These are phyloP conservation scores for Phytophthora kernoviae DNA, from an alignment of 352 stramenopile species.

Conservation along the genomic window DNA sequence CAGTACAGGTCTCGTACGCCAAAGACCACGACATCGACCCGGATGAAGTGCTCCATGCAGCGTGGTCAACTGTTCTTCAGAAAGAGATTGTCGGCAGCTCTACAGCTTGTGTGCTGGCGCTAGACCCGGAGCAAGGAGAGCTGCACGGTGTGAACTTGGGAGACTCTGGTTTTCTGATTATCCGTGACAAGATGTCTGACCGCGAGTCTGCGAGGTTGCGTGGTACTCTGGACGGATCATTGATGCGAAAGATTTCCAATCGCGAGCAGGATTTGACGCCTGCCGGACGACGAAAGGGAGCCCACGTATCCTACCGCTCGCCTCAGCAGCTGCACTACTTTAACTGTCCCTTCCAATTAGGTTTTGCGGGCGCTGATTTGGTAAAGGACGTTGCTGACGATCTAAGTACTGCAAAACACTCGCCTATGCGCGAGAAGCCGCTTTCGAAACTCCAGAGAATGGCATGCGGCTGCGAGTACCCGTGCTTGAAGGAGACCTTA, in stretches of 20 bases:
- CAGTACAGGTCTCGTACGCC: slow-evolving; percentile 59
- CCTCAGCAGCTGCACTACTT: slow-evolving; percentile 97
- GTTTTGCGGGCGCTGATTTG: slow-evolving; percentile 57
- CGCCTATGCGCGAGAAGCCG: slow-evolving; percentile 66
- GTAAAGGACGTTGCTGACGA: slow-evolving; percentile 57
- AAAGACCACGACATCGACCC: slow-evolving; percentile 70
- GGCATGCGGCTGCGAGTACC: slow-evolving; percentile 93
- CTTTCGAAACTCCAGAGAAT: slow-evolving; percentile 91
- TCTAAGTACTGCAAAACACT: slow-evolving; percentile 43
- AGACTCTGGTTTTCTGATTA: slow-evolving; percentile 91
- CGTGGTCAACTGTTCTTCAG: slow-evolving; percentile 81
- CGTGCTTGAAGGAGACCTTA: slow-evolving; percentile 93
- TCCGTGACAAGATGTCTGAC: slow-evolving; percentile 79
- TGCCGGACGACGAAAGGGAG: slow-evolving; percentile 72
- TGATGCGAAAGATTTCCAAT: slow-evolving; percentile 75
- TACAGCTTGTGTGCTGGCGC: slow-evolving; percentile 92
- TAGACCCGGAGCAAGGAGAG: slow-evolving; percentile 92
- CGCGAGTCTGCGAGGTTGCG: slow-evolving; percentile 62
- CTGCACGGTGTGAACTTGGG: slow-evolving; percentile 95
- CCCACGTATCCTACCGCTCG: slow-evolving; percentile 92
- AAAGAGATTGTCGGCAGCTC: slow-evolving; percentile 93
- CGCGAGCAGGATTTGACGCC: slow-evolving; percentile 67
- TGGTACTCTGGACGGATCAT: slow-evolving; percentile 74
- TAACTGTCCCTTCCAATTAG: slow-evolving; percentile 96
- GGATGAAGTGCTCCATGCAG: slow-evolving; percentile 66